Conservation (phyloP, 371 early-diverging fungal genomes). For the Mucor circinelloides region DNA sequence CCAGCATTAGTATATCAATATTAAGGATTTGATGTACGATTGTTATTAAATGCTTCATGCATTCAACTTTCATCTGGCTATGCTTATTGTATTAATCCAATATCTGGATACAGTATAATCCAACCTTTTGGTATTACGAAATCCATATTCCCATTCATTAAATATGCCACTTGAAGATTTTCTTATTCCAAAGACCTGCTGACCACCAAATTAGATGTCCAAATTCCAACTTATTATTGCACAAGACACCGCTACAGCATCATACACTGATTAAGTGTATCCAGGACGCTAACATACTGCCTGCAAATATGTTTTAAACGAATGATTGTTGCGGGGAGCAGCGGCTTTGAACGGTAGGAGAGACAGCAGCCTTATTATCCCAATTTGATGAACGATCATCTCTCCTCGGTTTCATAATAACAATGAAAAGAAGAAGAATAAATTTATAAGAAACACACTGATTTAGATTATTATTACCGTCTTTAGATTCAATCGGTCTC, state of each 20-base stretch:
- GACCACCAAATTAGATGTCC: too few relatives aligned
- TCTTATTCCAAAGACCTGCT: too few relatives aligned
- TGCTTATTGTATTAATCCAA: not conserved
- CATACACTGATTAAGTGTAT: not conserved
- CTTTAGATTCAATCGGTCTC: not conserved
- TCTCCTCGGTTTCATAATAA: not conserved
- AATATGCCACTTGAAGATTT: too few relatives aligned
- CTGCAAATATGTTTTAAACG: not conserved
- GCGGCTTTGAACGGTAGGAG: not conserved
- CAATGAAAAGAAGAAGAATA: not conserved
- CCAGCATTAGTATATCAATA: too few relatives aligned
- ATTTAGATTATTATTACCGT: not conserved
- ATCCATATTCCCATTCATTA: not conserved
- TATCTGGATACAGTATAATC: not conserved
- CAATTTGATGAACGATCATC: not conserved
- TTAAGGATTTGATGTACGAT: not conserved
- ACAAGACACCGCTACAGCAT: too few relatives aligned
- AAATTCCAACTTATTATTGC: too few relatives aligned
- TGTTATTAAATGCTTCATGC: not conserved
- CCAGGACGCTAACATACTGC: not conserved
- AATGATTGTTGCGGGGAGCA: not conserved
- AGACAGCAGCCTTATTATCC: not conserved
- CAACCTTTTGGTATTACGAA: too few relatives aligned
- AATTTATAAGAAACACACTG: not conserved
- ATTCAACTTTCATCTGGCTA: not conserved